Conservation (phyloP, 768 basidiomycete species). For the Lactarius akahatsu region DNA sequence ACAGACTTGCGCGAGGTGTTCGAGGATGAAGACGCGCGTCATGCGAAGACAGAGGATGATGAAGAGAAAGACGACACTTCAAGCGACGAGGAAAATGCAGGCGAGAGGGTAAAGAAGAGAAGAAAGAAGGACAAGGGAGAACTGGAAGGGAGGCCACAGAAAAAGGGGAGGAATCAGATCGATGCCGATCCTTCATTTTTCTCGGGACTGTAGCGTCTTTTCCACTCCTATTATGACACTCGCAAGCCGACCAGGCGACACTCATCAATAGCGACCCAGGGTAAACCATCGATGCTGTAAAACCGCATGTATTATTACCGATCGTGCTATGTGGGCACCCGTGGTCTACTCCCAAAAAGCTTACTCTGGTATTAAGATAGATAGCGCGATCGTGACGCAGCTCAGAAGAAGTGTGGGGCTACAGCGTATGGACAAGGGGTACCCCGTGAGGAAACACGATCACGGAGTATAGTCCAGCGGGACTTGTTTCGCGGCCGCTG, state of each 20-base stretch:
- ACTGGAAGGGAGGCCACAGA: conserved; percentile 46
- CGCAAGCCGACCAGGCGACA: background rate
- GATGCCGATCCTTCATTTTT: conserved; percentile 66
- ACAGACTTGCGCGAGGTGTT: conserved; percentile 83
- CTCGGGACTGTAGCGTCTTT: conserved; percentile 47
- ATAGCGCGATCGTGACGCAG: background rate
- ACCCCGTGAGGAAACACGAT: background rate
- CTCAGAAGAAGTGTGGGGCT: background rate
- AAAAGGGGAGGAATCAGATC: conserved; percentile 59
- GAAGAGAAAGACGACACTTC: conserved; percentile 28
- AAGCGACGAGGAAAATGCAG: conserved; percentile 32
- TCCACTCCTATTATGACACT: background rate
- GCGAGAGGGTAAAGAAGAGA: conserved; percentile 46
- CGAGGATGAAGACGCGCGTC: conserved; percentile 48
- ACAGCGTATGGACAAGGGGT: conserved; percentile 12
- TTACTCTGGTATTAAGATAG: background rate
- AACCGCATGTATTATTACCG: conserved; percentile 15
- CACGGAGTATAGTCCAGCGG: conserved; percentile 12
- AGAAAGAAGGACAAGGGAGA: conserved; percentile 57
- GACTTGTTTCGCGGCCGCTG: conserved; percentile 11
- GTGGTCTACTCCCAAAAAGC: background rate
- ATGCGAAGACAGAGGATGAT: conserved; percentile 30
- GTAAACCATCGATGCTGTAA: conserved; percentile 1
- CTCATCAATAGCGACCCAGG: conserved; percentile 8
- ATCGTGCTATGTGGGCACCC: conserved; percentile 15